Percentiles rank a stretch among this genome's conserved stretches.
These are phyloP conservation scores for Friedmanniomyces endolithicus DNA, from an alignment of 495 filamentous ascomycete genomes.

Conservation along the genomic window DNA sequence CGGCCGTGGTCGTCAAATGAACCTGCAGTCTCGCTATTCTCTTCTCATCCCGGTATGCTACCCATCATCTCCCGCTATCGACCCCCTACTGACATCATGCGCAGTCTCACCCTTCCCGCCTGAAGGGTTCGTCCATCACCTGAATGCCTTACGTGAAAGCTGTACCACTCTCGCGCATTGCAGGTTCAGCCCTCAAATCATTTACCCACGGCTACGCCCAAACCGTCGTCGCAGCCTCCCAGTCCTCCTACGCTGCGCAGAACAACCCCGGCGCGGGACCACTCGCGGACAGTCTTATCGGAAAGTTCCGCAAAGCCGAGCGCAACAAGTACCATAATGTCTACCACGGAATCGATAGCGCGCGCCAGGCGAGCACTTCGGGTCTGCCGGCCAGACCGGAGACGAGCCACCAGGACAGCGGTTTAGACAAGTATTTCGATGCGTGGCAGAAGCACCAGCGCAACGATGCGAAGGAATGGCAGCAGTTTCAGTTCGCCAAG, in stretches of 20 bases:
- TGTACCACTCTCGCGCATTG: constrained; percentile 74
- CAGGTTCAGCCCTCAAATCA: constrained; percentile 83
- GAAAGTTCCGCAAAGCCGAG: constrained; percentile 16
- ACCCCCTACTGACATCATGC: constrained; percentile 9
- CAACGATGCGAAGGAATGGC: constrained; percentile 68
- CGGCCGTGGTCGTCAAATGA: constrained; percentile 51
- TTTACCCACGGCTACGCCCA: constrained; percentile 96
- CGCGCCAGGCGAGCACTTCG: constrained; percentile 13
- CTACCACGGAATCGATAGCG: constrained; percentile 6
- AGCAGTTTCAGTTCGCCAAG: constrained; percentile 75
- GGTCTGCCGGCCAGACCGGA: constrained; percentile 1
- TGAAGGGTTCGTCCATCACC: constrained; percentile 39
- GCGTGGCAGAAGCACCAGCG: constrained; percentile 70
- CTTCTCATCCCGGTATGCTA: constrained; percentile 39
- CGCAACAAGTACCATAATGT: constrained; percentile 7
- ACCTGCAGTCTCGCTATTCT: constrained; percentile 42
- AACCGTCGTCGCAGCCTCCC: constrained; percentile 88
- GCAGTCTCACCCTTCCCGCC: constrained; percentile 34
- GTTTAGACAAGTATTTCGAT: constrained; percentile 74
- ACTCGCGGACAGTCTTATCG: constrained; percentile 16
- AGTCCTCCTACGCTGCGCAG: constrained; percentile 72
- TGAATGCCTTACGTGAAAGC: constrained; percentile 72
- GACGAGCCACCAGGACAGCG: constrained; percentile 22
- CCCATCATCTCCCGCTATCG: neutral
- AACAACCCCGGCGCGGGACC: constrained; percentile 40